Evolutionary conservation across 257 asterid species (phyloP).

Genomic region (Mentha longifolia): DNA sequence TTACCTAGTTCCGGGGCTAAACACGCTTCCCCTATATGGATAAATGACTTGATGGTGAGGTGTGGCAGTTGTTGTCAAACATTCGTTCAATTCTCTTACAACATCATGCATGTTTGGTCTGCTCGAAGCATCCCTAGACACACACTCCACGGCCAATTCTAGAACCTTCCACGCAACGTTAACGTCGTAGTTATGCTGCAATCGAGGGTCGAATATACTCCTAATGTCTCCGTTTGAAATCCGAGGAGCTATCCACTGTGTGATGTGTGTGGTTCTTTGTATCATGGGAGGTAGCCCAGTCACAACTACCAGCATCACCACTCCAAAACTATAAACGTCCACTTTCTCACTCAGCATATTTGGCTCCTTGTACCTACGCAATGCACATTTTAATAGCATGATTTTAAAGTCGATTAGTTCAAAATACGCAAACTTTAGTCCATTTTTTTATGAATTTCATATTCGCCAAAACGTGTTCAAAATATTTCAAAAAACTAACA

Average conservation of each 20-base stretch:
- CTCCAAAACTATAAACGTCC: slow-evolving; percentile 50
- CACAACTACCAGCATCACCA: slow-evolving; percentile 44
- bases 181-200: slow-evolving; percentile 29
- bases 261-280: slow-evolving; percentile 30
- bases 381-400: background rate
- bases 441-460: too few species aligned
- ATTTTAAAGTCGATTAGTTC: too few species aligned
- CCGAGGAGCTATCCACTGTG: slow-evolving; percentile 33
- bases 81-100: slow-evolving; percentile 39
- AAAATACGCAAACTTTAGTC: too few species aligned
- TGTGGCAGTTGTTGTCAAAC: slow-evolving; percentile 18
- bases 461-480: too few species aligned
- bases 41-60: background rate
- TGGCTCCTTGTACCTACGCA: slow-evolving; percentile 6
- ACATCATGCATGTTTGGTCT: slow-evolving; percentile 53
- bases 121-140: slow-evolving; percentile 22
- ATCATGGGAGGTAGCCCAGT: slow-evolving; percentile 36
- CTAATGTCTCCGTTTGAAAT: slow-evolving; percentile 36
- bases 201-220: slow-evolving; percentile 38
- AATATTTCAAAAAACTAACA: too few species aligned
- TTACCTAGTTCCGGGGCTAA: background rate
- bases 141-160: slow-evolving; percentile 46
- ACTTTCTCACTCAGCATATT: slow-evolving; percentile 40
- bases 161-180: slow-evolving; percentile 45
- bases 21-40: background rate